A percentile compares a stretch with the other conserved stretches of the same genome.
Evolutionary conservation across 805 yeast genomes (phyloP).

Genomic region (Candida maltosa): DNA sequence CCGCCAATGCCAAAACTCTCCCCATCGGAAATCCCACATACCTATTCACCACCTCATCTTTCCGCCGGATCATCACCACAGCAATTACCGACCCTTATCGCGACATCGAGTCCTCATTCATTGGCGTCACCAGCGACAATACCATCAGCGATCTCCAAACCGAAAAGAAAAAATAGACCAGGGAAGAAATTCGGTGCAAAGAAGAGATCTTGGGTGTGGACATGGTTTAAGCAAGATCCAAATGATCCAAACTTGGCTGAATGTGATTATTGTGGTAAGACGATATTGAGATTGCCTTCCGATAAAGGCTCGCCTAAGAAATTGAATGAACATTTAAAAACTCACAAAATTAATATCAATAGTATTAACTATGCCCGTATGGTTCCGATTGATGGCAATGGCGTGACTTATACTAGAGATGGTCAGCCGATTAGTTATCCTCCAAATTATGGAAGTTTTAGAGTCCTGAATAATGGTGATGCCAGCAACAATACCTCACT

Average conservation of each 20-base stretch:
- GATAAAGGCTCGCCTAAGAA: slow-evolving; percentile 63
- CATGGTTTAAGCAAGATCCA: slow-evolving; percentile 54
- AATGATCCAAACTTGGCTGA: slow-evolving; percentile 48
- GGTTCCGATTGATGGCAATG: slow-evolving; percentile 36
- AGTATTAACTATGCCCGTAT: slow-evolving; percentile 39
- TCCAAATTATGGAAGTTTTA: slow-evolving; percentile 12
- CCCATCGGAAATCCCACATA: no score
- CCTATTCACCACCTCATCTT: background rate
- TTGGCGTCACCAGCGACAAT: background rate
- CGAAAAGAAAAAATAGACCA: slow-evolving; percentile 19
- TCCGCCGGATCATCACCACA: background rate
- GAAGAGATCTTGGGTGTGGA: slow-evolving; percentile 63
- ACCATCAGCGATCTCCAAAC: background rate
- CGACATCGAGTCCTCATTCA: background rate
- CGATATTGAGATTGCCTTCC: slow-evolving; percentile 43
- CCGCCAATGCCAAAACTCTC: slow-evolving; percentile 3
- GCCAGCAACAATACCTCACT: no score
- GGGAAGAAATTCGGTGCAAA: slow-evolving; percentile 60
- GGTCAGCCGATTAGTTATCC: slow-evolving; percentile 21
- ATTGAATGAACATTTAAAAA: slow-evolving; percentile 52
- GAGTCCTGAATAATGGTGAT: no score
- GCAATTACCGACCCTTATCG: background rate
- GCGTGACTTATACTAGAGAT: slow-evolving; percentile 28
- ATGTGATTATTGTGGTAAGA: slow-evolving; percentile 53
- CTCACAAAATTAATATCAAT: slow-evolving; percentile 45